Evolutionary conservation across 345 rosid species (phyloP), one percentile per base, ranked within the genome.

Genomic region (Nephelium lappaceum): DNA sequence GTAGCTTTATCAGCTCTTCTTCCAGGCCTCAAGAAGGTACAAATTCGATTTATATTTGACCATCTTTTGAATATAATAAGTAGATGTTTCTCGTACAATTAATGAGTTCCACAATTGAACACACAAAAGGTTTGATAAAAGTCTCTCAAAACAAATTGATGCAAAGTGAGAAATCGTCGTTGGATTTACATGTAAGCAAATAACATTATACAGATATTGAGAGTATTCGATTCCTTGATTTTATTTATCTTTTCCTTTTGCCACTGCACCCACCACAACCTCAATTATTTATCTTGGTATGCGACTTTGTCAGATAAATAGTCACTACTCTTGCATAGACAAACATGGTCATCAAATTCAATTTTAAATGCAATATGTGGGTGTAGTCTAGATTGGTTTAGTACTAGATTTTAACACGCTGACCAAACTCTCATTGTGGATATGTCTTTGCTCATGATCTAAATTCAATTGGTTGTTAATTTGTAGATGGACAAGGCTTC

Each of bases 11-110:
- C 95, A 3, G 84, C 90, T 67, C 79, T 94, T 31, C 81, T 94
- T 71, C 98, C 95, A 6, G 93, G 90, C 38, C 89, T 92, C 5
- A 92, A 88, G 71, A 94, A 92, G 91, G 93, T 90, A 77, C 45
- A 31, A 31, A 4, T 31, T 31, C 3, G 36, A 31, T 31, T 31
- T 31, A 31, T 31, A 31, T 31, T 31, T 31, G 36, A 31, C 36
- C 36, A 31, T 31, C 36, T 31, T 31, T 31, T 31, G 36, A 31
- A 5, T 2, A 19, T n/a, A n/a, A n/a, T n/a, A n/a, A n/a, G n/a
- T n/a, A n/a, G n/a, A n/a, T 9, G 18, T 41, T 45, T 1, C 49
- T 11, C 49, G 49, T 45, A 8, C 49, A 3, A 31, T 31, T 31
- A 51, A 51, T 51, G 19, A 16, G 6, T 51, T 4, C 8, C 58